Base-by-base conservation (phyloP, 179 eudicot genomes). In the Monotropa hypopitys region DNA sequence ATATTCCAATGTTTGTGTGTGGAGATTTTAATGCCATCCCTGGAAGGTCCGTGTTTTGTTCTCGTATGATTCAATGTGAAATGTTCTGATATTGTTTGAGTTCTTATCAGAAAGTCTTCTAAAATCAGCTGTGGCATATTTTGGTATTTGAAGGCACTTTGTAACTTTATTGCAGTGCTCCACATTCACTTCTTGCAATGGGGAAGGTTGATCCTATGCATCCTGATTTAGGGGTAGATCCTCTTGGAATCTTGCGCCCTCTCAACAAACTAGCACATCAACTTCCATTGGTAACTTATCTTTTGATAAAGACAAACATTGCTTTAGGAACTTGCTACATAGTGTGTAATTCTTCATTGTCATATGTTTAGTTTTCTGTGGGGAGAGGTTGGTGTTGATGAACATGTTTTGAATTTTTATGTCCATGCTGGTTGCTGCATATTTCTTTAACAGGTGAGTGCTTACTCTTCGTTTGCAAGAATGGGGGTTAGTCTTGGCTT, bases 1-100 rank as follows among this genome's bases (percentile, higher is more conserved):
- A 93, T 84, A 95, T 95, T 76, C 99, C 99, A 5, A 95, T 95
- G 98, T 76, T 95, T 84, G 95, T 95, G 7, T 95, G 99, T 74
- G 99, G 99, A 32, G 99, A 95, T 90, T 95, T 95, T 77, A 93
- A 88, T 87, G 91, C 98, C 40, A 86, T 86, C 72, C 99, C 99
- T 75, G 93, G 91, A 84, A 95, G 99, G 99, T 95, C 33, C 42
- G 87, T 83, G 20, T 43, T 7, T 69, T 61, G 40, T 75, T 74
- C 42, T 79, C 46, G 76, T 49, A 69, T 49, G 16, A 12, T 28
- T 28, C 28, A 28, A 43, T 75, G 28, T 20, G 6, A 13, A 23
- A 13, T 85, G 43, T 72, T 35, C 47, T 32, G 15, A 7, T 61
- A 62, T n/a, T 51, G 10, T 67, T 54, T 70, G 32, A 75, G 10